Conservation (phyloP, 306 rosid species). For the Phaseolus lunatus region DNA sequence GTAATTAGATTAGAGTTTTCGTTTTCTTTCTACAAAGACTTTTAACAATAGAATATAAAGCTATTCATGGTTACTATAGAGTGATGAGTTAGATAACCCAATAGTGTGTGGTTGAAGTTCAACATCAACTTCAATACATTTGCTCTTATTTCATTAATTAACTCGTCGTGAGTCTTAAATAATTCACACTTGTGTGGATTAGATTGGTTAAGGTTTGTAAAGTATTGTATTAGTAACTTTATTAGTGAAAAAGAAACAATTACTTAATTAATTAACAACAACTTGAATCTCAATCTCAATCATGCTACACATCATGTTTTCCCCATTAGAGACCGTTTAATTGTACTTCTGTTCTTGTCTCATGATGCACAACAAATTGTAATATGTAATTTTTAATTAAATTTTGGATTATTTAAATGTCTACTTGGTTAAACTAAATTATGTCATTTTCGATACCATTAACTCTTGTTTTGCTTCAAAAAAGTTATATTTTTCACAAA, state of each 20-base stretch:
- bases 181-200: background rate
- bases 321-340: background rate
- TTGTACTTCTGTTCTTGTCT: background rate
- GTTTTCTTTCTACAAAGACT: slow-evolving; percentile 38
- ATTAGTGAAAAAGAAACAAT: slow-evolving; percentile 25
- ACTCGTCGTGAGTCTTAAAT: slow-evolving; percentile 12
- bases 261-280: slow-evolving; percentile 4
- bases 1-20: background rate
- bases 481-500: no score
- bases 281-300: slow-evolving; percentile 15
- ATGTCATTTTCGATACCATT: no score
- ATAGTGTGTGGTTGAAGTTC: background rate
- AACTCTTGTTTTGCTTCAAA: no score
- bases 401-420: no score
- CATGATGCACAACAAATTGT: background rate
- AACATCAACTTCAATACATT: background rate
- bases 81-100: slow-evolving; percentile 26
- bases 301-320: slow-evolving; percentile 11
- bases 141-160: slow-evolving; percentile 14
- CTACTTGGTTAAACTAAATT: no score
- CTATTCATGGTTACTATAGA: background rate
- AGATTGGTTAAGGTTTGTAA: slow-evolving; percentile 5
- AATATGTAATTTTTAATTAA: no score
- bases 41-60: background rate
- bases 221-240: background rate